Conservation (phyloP, 1,139 yeast species). For the Komagataea norvegica region DNA sequence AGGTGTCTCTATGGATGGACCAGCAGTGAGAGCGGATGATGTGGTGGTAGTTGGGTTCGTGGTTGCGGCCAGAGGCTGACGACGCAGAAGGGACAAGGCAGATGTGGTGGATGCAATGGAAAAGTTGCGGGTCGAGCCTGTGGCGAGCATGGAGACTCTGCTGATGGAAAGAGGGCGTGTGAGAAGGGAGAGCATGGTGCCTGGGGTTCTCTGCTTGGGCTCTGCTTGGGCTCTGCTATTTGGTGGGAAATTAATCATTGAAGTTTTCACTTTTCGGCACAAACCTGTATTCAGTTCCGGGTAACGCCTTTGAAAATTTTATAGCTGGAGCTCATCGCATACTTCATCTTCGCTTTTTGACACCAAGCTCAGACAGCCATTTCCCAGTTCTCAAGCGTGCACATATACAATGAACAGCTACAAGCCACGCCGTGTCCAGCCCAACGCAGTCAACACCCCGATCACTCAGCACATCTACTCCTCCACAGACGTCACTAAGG, state of each 20-base stretch:
- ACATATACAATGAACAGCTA: constrained; percentile 5
- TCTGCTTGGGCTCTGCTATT: too few relatives aligned
- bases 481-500: constrained; percentile 31
- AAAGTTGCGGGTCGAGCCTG: constrained; percentile 17
- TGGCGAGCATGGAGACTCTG: background rate
- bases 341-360: too few relatives aligned
- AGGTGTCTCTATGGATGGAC: constrained; percentile 6
- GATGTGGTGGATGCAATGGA: constrained; percentile 26
- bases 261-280: background rate
- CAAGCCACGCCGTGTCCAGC: constrained; percentile 32
- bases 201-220: too few relatives aligned
- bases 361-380: too few relatives aligned
- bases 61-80: constrained; percentile 7
- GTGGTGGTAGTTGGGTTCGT: constrained; percentile 15
- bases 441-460: constrained; percentile 49
- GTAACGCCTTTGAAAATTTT: constrained; percentile 1
- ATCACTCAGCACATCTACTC: constrained; percentile 38
- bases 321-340: background rate
- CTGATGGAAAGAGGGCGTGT: constrained; percentile 1
- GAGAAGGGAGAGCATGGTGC: constrained; percentile 6
- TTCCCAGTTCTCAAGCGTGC: too few relatives aligned
- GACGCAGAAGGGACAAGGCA: constrained; percentile 22
- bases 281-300: background rate
- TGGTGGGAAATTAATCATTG: background rate
- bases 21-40: constrained; percentile 2